Evolutionary conservation across 1,284 basidiomycete genomes (phyloP), one percentile per base, ranked within the genome.

Genomic region (Ceratobasidium sp.): DNA sequence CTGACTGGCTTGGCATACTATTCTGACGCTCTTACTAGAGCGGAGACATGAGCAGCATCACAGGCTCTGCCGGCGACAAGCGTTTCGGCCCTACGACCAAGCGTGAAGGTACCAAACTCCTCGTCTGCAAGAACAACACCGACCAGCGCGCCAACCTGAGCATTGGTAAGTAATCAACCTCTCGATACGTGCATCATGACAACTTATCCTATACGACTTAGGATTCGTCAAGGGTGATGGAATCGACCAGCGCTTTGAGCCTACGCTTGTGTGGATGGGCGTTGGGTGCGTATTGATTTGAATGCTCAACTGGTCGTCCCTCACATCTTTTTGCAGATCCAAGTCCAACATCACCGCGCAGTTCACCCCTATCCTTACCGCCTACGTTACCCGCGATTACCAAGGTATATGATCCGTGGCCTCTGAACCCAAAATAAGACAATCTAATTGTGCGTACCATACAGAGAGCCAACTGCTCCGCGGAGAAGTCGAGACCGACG

Each of bases 41-140:
- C 48, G 71, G 71, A 13, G 59, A 73, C 8, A 63, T 73, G 29
- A 62, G 48, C 29, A 51, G 43, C n/a, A 62, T 73, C 16, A 37
- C 2, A 2, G 71, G 71, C 1, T 31, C 27, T 5, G 29, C 59
- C 1, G 71, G 59, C 5, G 27, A 48, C 16, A 73, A 73, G 39
- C 71, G 71, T 34, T 63, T 63, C 24, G 71, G 71, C 9, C 22
- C 37, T 13, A 31, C 27, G 11, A 29, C n/a, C 31, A 73, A 73
- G 59, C 58, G 59, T 1, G 59, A 54, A 7, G 71, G 46, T 1
- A 63, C 46, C 49, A 62, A 59, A 22, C 59, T 73, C 19, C 71
- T 73, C 22, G 71, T 73, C 9, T 73, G 71, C 71, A 73, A 73
- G 49, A 73, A 73, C 39, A 63, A 73, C 59, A 73, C 56, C 48